Evolutionary conservation across 768 basidiomycete species (phyloP).

Genomic region (Lentinula guzmanii): DNA sequence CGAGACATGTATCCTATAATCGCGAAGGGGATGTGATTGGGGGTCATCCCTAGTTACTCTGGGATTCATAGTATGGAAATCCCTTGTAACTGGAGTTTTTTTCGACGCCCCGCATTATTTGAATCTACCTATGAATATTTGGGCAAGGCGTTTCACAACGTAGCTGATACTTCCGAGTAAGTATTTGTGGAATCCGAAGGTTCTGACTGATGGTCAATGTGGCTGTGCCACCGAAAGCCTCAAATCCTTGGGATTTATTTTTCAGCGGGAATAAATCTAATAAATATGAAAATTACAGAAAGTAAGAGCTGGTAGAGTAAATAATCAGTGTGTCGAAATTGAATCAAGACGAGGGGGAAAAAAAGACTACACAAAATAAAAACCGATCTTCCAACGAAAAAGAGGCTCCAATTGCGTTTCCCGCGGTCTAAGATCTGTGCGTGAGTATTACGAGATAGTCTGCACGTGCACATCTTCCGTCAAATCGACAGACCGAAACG

Average conservation of each 20-base stretch:
- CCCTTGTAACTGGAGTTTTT: too few species aligned
- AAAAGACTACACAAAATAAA: neutral
- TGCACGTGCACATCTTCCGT: slow-evolving; percentile 5
- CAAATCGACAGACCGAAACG: neutral
- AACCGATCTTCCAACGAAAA: slow-evolving; percentile 3
- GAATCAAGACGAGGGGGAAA: neutral
- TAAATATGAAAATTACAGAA: neutral
- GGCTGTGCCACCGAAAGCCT: neutral
- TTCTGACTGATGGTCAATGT: neutral
- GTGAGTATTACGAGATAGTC: neutral
- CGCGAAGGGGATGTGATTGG: too few species aligned
- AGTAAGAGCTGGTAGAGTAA: neutral
- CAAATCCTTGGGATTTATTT: neutral
- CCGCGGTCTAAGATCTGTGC: slow-evolving; percentile 3
- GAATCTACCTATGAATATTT: too few species aligned
- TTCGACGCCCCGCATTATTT: too few species aligned
- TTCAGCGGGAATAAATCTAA: neutral
- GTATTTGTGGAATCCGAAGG: too few species aligned
- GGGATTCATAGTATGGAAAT: too few species aligned
- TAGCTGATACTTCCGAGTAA: too few species aligned
- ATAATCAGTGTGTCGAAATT: neutral
- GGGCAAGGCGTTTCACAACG: too few species aligned
- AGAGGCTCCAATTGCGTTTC: slow-evolving; percentile 1
- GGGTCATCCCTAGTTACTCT: too few species aligned
- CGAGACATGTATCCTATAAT: too few species aligned